These are phyloP conservation scores for Trifolium fragiferum DNA, from an alignment of 306 rosid genomes.

Conservation along the genomic window DNA sequence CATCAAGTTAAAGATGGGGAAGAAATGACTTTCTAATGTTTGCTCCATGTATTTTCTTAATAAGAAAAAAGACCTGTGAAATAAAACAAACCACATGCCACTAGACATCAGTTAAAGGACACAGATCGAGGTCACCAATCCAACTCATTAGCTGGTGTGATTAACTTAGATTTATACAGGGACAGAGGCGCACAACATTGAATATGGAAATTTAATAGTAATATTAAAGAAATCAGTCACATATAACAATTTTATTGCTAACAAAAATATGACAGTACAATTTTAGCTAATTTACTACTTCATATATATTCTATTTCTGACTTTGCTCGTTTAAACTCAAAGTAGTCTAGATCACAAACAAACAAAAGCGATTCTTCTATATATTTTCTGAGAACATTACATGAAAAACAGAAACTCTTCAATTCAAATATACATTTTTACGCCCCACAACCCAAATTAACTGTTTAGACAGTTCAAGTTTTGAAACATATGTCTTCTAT, in stretches of 20 bases:
- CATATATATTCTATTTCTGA: not conserved
- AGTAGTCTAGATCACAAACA: slow-evolving; percentile 17
- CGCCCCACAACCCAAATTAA: not conserved
- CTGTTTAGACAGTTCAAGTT: not conserved
- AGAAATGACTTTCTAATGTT: slow-evolving; percentile 8
- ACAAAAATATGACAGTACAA: slow-evolving; percentile 15
- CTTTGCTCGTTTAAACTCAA: slow-evolving; percentile 6
- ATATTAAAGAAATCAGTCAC: slow-evolving; percentile 8
- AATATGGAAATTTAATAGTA: slow-evolving; percentile 15
- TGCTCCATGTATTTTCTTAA: not conserved
- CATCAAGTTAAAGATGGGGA: slow-evolving; percentile 7
- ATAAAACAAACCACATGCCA: slow-evolving; percentile 23
- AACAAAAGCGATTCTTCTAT: slow-evolving; percentile 16
- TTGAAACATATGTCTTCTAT: not conserved
- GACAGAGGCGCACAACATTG: not conserved
- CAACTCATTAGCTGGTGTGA: slow-evolving; percentile 8
- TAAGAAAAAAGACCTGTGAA: slow-evolving; percentile 10
- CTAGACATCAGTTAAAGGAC: slow-evolving; percentile 8
- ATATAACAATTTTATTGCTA: not conserved
- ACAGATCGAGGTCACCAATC: not conserved
- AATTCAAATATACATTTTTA: not conserved
- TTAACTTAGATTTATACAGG: not conserved
- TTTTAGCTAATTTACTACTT: slow-evolving; percentile 8
- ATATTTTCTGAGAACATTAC: not conserved
- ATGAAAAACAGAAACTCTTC: not conserved